phyloP scores from a whole-genome alignment of 352 stramenopile species.

The Pythium brachiatum region DNA sequence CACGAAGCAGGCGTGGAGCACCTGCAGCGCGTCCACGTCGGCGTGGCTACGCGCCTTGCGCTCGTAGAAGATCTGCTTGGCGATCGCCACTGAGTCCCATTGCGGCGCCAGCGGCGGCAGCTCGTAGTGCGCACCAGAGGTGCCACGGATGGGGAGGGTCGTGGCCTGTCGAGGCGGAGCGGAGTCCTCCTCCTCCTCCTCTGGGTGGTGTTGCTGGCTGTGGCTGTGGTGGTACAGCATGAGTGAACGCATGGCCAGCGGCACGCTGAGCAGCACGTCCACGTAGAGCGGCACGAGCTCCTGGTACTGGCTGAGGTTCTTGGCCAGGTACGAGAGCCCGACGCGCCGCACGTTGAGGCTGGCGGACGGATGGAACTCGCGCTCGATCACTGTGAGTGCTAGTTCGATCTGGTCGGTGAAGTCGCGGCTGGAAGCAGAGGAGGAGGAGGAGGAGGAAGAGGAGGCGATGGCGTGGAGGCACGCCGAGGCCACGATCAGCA shows the following conservation, averaged over 20 bases:
- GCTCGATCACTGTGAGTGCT: slow-evolving; percentile 66
- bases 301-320: slow-evolving; percentile 59
- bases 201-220: background rate
- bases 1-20: slow-evolving; percentile 57
- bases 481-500: slow-evolving; percentile 61
- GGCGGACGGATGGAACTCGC: slow-evolving; percentile 58
- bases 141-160: slow-evolving; percentile 49
- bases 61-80: slow-evolving; percentile 80
- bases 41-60: slow-evolving; percentile 33
- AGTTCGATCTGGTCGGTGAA: slow-evolving; percentile 70
- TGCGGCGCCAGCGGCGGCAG: slow-evolving; percentile 39
- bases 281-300: slow-evolving; percentile 77
- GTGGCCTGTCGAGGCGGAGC: background rate
- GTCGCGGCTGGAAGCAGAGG: slow-evolving; percentile 24
- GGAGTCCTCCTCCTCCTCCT: background rate
- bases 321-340: slow-evolving; percentile 53
- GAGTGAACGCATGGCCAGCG: slow-evolving; percentile 32
- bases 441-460: slow-evolving; percentile 3
- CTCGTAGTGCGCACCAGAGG: slow-evolving; percentile 50
- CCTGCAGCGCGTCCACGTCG: slow-evolving; percentile 39
- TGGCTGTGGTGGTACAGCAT: slow-evolving; percentile 36
- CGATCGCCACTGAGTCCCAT: slow-evolving; percentile 65
- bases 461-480: slow-evolving; percentile 41
- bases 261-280: slow-evolving; percentile 69
- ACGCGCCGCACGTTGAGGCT: slow-evolving; percentile 62